Conservation (phyloP, 2,329 filamentous ascomycete species). For the Amphichorda felina region DNA sequence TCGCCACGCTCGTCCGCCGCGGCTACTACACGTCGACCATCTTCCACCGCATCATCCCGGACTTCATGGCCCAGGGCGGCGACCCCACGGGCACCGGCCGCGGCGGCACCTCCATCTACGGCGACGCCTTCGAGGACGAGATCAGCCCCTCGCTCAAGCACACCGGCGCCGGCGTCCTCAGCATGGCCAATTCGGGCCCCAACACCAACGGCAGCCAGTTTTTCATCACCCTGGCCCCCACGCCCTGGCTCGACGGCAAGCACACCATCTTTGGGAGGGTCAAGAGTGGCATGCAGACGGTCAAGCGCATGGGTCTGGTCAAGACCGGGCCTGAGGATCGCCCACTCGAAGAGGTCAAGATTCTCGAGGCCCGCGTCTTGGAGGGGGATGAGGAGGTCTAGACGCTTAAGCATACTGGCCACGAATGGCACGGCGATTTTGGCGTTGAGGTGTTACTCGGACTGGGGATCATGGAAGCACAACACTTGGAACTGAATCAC, state of each 20-base stretch:
- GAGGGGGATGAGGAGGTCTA: slow-evolving; percentile 13
- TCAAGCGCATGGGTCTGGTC: slow-evolving; percentile 79
- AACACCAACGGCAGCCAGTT: slow-evolving; percentile 95
- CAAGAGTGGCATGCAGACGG: slow-evolving; percentile 68
- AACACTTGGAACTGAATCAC: too few relatives aligned
- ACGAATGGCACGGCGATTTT: too few relatives aligned
- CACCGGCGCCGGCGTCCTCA: slow-evolving; percentile 84
- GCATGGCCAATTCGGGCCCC: slow-evolving; percentile 91
- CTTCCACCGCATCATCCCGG: slow-evolving; percentile 90
- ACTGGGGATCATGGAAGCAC: too few relatives aligned
- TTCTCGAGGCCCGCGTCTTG: slow-evolving; percentile 60
- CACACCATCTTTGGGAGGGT: slow-evolving; percentile 95
- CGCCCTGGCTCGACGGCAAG: slow-evolving; percentile 93
- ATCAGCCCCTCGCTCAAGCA: slow-evolving; percentile 70
- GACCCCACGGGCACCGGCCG: slow-evolving; percentile 91
- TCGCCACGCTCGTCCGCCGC: slow-evolving; percentile 63
- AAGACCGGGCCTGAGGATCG: slow-evolving; percentile 73
- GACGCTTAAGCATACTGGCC: too few relatives aligned
- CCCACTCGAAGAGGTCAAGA: slow-evolving; percentile 72
- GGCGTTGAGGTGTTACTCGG: too few relatives aligned
- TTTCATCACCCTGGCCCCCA: slow-evolving; percentile 87
- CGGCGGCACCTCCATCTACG: slow-evolving; percentile 82
- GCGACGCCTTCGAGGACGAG: slow-evolving; percentile 90
- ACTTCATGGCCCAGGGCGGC: slow-evolving; percentile 94
- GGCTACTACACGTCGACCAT: slow-evolving; percentile 81